These are phyloP conservation scores for Leucosporidium yakuticum DNA, from an alignment of 768 basidiomycete species.

Conservation along the genomic window DNA sequence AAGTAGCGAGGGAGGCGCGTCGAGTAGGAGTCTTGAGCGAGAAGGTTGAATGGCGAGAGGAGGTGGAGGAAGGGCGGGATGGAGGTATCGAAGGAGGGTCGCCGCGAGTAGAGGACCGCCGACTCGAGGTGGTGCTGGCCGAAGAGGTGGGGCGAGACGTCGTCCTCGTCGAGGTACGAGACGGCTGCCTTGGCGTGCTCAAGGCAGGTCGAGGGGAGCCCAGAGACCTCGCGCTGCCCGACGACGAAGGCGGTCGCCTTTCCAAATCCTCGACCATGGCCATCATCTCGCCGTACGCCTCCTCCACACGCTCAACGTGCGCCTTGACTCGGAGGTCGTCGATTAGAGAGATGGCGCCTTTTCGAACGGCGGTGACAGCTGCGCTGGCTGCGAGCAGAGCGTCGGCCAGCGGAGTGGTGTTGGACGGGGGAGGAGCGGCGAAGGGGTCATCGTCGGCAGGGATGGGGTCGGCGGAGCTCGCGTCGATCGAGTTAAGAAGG, in stretches of 20 bases:
- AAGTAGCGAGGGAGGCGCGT: constrained; percentile 12
- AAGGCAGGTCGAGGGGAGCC: constrained; percentile 32
- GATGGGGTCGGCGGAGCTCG: constrained; percentile 51
- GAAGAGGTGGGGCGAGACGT: constrained; percentile 49
- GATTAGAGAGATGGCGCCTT: constrained; percentile 47
- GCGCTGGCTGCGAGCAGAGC: constrained; percentile 63
- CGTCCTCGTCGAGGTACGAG: constrained; percentile 45
- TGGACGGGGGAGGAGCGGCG: constrained; percentile 40
- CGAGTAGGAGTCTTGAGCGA: constrained; percentile 28
- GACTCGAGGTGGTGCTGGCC: constrained; percentile 50
- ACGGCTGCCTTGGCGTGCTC: constrained; percentile 43
- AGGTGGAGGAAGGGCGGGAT: constrained; percentile 43
- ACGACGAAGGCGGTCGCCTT: constrained; percentile 35
- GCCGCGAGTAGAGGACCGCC: constrained; percentile 56
- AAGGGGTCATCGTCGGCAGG: constrained; percentile 50
- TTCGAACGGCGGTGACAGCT: constrained; percentile 51
- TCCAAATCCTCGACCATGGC: constrained; percentile 58
- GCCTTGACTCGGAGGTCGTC: constrained; percentile 58
- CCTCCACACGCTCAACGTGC: constrained; percentile 62
- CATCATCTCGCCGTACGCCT: constrained; percentile 73
- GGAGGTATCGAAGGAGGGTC: constrained; percentile 54
- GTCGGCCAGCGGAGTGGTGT: constrained; percentile 47
- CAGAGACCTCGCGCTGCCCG: constrained; percentile 60
- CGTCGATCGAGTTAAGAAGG: constrained; percentile 77
- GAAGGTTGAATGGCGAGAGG: background rate